Conservation (phyloP, 2,329 filamentous ascomycete genomes). For the Fusarium sp. region DNA sequence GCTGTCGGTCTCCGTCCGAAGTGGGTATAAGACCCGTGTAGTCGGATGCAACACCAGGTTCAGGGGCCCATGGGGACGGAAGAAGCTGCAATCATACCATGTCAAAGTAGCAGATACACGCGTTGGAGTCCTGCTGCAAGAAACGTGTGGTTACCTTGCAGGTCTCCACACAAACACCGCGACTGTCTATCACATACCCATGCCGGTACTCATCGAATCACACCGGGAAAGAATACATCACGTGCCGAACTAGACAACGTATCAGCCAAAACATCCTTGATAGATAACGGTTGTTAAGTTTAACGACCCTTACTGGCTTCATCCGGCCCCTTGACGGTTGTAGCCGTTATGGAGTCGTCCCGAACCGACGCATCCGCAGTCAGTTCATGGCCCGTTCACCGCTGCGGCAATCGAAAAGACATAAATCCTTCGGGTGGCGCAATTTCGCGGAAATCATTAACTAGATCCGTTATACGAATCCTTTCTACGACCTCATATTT, state of each 20-base stretch:
- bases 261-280: background rate
- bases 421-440: conserved; percentile 11
- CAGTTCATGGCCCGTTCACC: conserved; percentile 34
- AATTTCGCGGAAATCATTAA: background rate
- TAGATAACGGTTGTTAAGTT: background rate
- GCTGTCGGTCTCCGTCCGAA: background rate
- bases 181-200: conserved; percentile 7
- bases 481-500: background rate
- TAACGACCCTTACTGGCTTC: conserved; percentile 6
- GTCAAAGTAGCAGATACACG: background rate
- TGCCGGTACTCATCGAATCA: conserved; percentile 20
- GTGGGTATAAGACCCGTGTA: conserved; percentile 16
- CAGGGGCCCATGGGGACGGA: background rate
- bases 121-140: background rate
- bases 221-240: background rate
- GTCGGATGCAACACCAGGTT: conserved; percentile 1
- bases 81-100: background rate
- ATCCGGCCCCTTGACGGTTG: conserved; percentile 17
- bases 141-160: background rate
- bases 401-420: conserved; percentile 21
- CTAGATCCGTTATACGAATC: background rate
- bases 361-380: conserved; percentile 17
- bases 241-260: conserved; percentile 9
- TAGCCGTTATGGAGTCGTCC: conserved; percentile 30
- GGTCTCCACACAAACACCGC: background rate